Percentiles rank a stretch among this genome's conserved stretches.
phyloP scores from a whole-genome alignment of 495 filamentous ascomycete genomes.

The Aspergillus kassunensis region DNA sequence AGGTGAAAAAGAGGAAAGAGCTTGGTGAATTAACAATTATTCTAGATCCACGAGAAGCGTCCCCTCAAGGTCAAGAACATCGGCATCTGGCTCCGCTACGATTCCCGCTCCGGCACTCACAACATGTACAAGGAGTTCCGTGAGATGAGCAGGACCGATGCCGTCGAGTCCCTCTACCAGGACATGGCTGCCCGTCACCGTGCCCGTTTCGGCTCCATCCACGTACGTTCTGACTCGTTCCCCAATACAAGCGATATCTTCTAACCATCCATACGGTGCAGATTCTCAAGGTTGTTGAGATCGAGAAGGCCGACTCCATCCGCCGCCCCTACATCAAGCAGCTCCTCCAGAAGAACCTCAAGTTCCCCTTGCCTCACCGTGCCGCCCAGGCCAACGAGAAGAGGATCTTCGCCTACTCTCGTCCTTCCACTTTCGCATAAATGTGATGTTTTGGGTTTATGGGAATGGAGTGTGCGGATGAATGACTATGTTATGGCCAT shows the following conservation, averaged over 20 bases:
- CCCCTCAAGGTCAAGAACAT: constrained; percentile 99
- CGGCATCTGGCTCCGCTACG: constrained; percentile 99
- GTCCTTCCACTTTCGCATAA: constrained; percentile 84
- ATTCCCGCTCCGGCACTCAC: constrained; percentile 99
- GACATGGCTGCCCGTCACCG: constrained; percentile 99
- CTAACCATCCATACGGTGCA: constrained; percentile 34
- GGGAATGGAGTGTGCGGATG: constrained; percentile 43
- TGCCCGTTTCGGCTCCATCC: constrained; percentile 93
- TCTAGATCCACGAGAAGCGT: constrained; percentile 94
- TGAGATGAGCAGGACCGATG: constrained; percentile 91
- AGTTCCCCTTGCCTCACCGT: constrained; percentile 98
- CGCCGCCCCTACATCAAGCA: constrained; percentile 99
- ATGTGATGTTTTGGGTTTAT: constrained; percentile 39
- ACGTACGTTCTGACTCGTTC: constrained; percentile 75
- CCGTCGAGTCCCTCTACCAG: constrained; percentile 96
- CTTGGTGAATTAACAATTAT: constrained; percentile 16
- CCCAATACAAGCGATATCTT: not conserved
- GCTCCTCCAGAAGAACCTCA: constrained; percentile 87
- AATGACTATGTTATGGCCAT: constrained; percentile 49
- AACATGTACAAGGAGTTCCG: constrained; percentile 99
- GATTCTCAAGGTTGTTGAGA: constrained; percentile 97
- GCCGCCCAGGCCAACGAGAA: constrained; percentile 70
- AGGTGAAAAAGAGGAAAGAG: constrained; percentile 1
- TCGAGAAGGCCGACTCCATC: constrained; percentile 87
- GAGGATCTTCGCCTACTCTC: constrained; percentile 86